Evolutionary conservation across 352 stramenopile genomes (phyloP), one percentile per base, ranked within the genome.

Genomic region (Phytophthora pini): DNA sequence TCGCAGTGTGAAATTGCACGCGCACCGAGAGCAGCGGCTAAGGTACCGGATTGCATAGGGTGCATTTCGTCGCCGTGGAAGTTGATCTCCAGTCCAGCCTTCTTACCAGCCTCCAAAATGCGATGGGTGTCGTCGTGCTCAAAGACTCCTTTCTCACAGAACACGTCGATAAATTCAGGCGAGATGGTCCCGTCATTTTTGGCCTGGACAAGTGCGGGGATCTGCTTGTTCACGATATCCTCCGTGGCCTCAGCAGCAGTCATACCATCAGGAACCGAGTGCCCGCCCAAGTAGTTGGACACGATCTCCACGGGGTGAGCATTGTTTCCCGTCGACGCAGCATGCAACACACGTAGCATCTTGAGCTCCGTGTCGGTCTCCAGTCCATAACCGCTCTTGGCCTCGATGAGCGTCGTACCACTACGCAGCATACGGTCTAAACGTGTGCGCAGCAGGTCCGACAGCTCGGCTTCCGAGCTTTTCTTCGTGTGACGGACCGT

Each of bases 61-160:
- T 87, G 70, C 39, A 95, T 80, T 56, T 95, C 85, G 46, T 95
- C 87, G 36, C 83, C 87, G 57, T 95, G 85, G 71, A 95, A 94
- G 60, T 93, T 93, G 64, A 95, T 86, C 48, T 89, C 74, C 45
- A 95, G 71, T 17, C 87, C 87, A 39, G 80, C 75, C 7, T 80
- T 68, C 38, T 77, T 77, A 9, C 87, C 87, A 4, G 83, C 84
- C 27, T 83, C 72, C 20, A 95, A 60, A 62, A 95, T 94, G 38
- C 82, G 78, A 31, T 82, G 72, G n/a, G 75, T 89, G 45, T 94
- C 82, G 15, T 91, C 77, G 34, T 84, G 79, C 66, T 95, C 84
- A 43, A 94, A 95, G 4, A 95, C 86, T 0, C 84, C 83, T 64
- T 93, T 93, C 68, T 95, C 85, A 62, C 87, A 95, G 59, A 95